Conservation (phyloP, 805 yeast genomes). For the Candida sithepensis region DNA sequence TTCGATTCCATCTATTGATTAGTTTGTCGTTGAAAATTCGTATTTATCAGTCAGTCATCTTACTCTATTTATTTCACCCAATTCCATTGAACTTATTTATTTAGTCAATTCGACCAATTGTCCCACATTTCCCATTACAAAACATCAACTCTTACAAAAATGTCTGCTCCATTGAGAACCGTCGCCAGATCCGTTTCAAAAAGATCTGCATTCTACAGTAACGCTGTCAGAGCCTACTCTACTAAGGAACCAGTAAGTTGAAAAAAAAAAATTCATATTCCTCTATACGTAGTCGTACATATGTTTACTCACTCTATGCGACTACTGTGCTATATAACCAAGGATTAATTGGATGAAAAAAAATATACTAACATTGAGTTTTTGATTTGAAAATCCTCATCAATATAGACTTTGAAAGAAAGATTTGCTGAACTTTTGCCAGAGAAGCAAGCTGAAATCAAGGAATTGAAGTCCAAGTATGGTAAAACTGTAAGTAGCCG, state of each 20-base stretch:
- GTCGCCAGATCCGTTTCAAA: constrained; percentile 27
- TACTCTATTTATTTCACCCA: too few relatives aligned
- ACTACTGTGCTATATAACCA: too few relatives aligned
- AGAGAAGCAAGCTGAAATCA: constrained; percentile 86
- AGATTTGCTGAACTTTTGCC: constrained; percentile 92
- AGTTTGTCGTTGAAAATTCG: too few relatives aligned
- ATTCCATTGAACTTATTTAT: too few relatives aligned
- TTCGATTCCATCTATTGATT: background rate
- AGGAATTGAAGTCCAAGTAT: constrained; percentile 83
- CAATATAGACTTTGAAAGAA: constrained; percentile 77
- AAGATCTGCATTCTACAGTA: constrained; percentile 16
- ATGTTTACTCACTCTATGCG: too few relatives aligned
- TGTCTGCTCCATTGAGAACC: constrained; percentile 27
- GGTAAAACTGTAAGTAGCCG: constrained; percentile 65
- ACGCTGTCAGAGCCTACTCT: constrained; percentile 34
- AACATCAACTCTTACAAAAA: too few relatives aligned
- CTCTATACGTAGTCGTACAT: too few relatives aligned
- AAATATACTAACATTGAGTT: background rate
- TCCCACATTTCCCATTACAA: too few relatives aligned
- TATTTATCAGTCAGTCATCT: too few relatives aligned
- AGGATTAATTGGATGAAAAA: too few relatives aligned
- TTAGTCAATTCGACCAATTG: background rate
- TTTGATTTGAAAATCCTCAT: background rate
- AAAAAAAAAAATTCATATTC: too few relatives aligned
- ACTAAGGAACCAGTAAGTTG: constrained; percentile 37